A percentile compares a stretch with the other conserved stretches of the same genome.
phyloP scores from a whole-genome alignment of 1,284 basidiomycete genomes.

The Takashimella koratensis region DNA sequence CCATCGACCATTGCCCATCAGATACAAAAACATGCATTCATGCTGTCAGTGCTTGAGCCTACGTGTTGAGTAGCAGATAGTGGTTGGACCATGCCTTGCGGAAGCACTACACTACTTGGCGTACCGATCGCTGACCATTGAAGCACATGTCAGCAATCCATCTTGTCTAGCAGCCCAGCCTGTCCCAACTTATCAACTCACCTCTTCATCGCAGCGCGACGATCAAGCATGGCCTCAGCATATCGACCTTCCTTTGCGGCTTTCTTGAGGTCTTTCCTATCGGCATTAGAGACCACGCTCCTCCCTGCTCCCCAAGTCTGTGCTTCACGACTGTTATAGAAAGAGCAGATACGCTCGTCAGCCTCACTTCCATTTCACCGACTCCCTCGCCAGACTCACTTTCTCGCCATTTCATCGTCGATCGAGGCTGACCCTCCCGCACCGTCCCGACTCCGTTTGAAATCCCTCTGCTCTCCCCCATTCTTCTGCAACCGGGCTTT shows the following conservation, averaged over 20 bases:
- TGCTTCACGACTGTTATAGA: slow-evolving; percentile 59
- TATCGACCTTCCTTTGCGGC: slow-evolving; percentile 82
- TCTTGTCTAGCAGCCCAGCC: not conserved
- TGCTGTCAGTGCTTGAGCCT: not conserved
- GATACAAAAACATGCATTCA: not conserved
- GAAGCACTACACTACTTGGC: slow-evolving; percentile 26
- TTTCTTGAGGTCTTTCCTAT: slow-evolving; percentile 68
- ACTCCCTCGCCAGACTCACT: slow-evolving; percentile 36
- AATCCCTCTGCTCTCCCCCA: slow-evolving; percentile 53
- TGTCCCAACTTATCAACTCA: slow-evolving; percentile 41
- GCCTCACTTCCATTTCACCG: too few relatives aligned
- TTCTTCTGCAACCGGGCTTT: slow-evolving; percentile 77
- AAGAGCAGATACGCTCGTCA: not conserved
- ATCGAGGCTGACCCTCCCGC: slow-evolving; percentile 42
- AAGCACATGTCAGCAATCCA: not conserved
- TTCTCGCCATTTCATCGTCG: slow-evolving; percentile 47
- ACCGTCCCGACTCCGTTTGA: slow-evolving; percentile 48
- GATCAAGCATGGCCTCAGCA: slow-evolving; percentile 82
- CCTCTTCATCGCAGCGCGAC: slow-evolving; percentile 89
- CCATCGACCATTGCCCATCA: not conserved
- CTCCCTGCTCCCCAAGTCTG: slow-evolving; percentile 85
- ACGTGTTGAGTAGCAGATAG: not conserved
- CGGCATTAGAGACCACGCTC: slow-evolving; percentile 56
- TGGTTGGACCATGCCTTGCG: not conserved
- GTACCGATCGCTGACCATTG: slow-evolving; percentile 37